Conservation (phyloP, 768 basidiomycete genomes). For the Boletus rubroflammeus region DNA sequence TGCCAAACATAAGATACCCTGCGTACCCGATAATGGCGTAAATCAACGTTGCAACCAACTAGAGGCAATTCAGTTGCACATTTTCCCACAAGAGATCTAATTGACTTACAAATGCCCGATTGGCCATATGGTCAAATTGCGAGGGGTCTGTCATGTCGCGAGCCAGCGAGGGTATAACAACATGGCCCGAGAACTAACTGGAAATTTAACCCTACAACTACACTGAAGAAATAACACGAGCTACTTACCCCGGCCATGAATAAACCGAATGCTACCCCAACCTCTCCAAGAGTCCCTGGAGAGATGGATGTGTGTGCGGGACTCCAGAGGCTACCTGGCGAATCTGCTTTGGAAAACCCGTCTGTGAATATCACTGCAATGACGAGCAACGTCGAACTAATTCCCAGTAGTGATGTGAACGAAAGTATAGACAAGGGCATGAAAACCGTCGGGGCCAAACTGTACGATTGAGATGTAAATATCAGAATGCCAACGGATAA, state of each 20-base stretch:
- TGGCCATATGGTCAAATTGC: constrained; percentile 77
- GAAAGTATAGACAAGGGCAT: constrained; percentile 84
- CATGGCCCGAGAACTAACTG: constrained; percentile 81
- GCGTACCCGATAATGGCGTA: constrained; percentile 69
- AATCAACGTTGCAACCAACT: constrained; percentile 61
- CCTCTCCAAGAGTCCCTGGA: constrained; percentile 48
- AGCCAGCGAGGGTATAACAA: constrained; percentile 86
- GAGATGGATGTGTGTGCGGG: constrained; percentile 66
- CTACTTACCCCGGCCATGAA: constrained; percentile 83
- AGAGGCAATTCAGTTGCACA: neutral
- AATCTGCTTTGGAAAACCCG: constrained; percentile 65
- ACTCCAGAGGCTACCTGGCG: constrained; percentile 78
- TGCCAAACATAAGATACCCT: constrained; percentile 92
- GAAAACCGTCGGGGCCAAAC: constrained; percentile 80
- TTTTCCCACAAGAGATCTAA: neutral
- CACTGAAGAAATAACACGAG: neutral
- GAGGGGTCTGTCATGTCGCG: constrained; percentile 85
- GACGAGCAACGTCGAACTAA: constrained; percentile 72
- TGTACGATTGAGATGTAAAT: constrained; percentile 28
- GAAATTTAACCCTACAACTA: neutral
- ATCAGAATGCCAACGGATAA: neutral
- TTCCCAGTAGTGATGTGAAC: constrained; percentile 83
- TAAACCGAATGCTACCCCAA: constrained; percentile 82
- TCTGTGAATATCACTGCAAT: constrained; percentile 78
- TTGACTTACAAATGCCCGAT: constrained; percentile 75